Evolutionary conservation across 1,284 basidiomycete genomes (phyloP), one percentile per base, ranked within the genome.

Genomic region (Fistulinella cinereoalba): DNA sequence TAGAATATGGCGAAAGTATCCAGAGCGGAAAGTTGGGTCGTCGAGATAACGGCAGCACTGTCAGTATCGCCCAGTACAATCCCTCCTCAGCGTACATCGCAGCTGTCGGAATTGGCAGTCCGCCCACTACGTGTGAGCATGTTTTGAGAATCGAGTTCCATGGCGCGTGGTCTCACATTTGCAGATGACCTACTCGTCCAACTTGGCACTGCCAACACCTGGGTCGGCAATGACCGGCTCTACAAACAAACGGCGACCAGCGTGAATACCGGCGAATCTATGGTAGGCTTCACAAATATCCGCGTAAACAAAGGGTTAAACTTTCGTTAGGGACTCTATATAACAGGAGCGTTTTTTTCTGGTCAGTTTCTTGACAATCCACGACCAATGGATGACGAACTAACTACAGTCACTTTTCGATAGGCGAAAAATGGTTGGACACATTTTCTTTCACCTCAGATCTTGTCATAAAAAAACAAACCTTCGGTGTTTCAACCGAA

Each of bases 31-130:
- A 64, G 29, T 54, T 72, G 10, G 54, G 71, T 38, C 61, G 71
- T 51, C 71, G 69, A 10, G 9, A 9, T 25, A 66, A 58, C 58
- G 37, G 25, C 6, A 68, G 62, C 48, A 49, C 68, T 13, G 38
- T 63, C 7, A 73, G 75, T 22, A 71, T 71, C 42, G 79, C 81
- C 44, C 62, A 70, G 41, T n/a, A n/a, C n/a, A n/a, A n/a, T n/a
- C 72, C 63, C 43, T 73, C 78, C 31, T 69, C 69, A 29, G 25
- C 25, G n/a, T 84, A 85, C 63, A 69, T 74, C 39, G 75, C 77
- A 2, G 61, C 66, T 3, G 72, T 84, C 41, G 77, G 76, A 34
- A 76, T 85, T 33, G 84, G 83, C 33, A 74, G 55, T 51, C 82
- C 82, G 6, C 63, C 81, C 13, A 83, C 80, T 3, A 61, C 65